phyloP scores from a whole-genome alignment of 306 rosid genomes.

The Rosa persica region DNA sequence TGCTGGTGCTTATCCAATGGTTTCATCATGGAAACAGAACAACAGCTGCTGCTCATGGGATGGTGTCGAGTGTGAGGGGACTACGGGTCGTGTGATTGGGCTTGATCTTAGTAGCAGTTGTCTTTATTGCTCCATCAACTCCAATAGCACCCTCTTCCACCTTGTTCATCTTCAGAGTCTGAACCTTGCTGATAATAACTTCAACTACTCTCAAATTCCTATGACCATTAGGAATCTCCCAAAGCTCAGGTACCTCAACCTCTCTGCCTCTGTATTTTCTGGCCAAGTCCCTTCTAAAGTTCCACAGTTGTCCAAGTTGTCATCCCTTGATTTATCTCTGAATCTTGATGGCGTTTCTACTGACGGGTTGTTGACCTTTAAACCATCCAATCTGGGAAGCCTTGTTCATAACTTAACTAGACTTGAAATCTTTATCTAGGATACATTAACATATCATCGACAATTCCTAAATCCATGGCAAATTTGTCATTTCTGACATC shows the following conservation, averaged over 20 bases:
- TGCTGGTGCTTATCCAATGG: slow-evolving; percentile 3
- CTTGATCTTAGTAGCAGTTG: slow-evolving; percentile 17
- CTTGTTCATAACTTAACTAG: slow-evolving; percentile 13
- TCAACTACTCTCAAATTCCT: slow-evolving; percentile 13
- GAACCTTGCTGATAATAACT: slow-evolving; percentile 9
- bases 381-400: background rate
- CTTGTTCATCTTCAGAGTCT: slow-evolving; percentile 5
- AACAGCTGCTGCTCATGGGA: slow-evolving; percentile 23
- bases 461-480: background rate
- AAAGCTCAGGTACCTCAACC: slow-evolving; percentile 2
- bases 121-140: slow-evolving; percentile 9
- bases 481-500: slow-evolving; percentile 13
- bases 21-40: background rate
- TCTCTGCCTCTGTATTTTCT: background rate
- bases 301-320: slow-evolving; percentile 8
- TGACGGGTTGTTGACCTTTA: background rate
- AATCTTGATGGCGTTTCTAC: background rate
- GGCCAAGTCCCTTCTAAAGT: slow-evolving; percentile 10
- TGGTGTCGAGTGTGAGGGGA: slow-evolving; percentile 13
- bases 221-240: background rate
- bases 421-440: slow-evolving; percentile 9
- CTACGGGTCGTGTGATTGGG: background rate
- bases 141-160: background rate
- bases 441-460: background rate
- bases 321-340: background rate